Evolutionary conservation across 2,329 filamentous ascomycete species (phyloP).

Genomic region (Colletotrichum siamense): DNA sequence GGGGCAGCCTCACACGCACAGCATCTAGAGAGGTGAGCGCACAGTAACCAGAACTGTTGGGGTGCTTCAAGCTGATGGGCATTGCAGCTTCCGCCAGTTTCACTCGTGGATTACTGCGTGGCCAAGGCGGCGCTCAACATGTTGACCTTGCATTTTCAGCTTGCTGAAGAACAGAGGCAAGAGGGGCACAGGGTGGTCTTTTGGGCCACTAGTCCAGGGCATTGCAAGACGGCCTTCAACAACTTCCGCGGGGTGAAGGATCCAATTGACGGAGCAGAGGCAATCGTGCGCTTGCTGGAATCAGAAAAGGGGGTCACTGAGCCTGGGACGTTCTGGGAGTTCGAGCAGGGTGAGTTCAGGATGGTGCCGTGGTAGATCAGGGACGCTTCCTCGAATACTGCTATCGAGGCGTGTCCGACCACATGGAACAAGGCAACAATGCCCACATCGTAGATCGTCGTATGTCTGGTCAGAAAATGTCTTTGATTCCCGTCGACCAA

Average conservation of each 20-base stretch:
- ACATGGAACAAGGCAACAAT: background rate
- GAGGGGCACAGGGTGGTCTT: background rate
- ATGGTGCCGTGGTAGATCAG: background rate
- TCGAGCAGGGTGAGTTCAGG: background rate
- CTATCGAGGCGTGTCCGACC: background rate
- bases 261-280: background rate
- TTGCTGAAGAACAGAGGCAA: background rate
- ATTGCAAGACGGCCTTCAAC: background rate
- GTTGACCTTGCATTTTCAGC: background rate
- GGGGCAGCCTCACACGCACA: background rate
- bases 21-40: background rate
- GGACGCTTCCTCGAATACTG: background rate
- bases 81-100: background rate
- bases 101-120: background rate
- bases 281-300: background rate
- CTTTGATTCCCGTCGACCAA: slow-evolving; percentile 19
- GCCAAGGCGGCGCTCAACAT: background rate
- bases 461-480: slow-evolving; percentile 14
- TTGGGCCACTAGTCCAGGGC: background rate
- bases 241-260: background rate
- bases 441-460: background rate
- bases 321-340: background rate
- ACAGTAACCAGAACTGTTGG: fast-evolving
- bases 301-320: background rate
- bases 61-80: fast-evolving